Percentiles rank a stretch among this genome's conserved stretches.
These are phyloP conservation scores for Prunus campanulata DNA, from an alignment of 306 rosid genomes.

Conservation along the genomic window DNA sequence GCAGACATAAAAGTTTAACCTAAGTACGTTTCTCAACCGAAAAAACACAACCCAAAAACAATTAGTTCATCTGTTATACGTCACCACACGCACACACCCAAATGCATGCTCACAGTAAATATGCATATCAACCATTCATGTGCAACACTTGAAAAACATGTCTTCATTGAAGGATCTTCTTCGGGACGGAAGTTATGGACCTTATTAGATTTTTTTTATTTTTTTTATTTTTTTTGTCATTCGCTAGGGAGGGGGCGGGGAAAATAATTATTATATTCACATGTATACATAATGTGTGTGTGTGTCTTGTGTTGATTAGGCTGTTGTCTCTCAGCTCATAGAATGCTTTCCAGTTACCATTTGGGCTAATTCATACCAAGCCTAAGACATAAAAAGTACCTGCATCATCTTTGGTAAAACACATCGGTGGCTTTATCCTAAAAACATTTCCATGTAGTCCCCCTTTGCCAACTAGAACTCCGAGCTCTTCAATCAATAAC, in stretches of 20 bases:
- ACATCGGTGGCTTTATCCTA: constrained; percentile 91
- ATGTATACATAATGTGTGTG: not conserved
- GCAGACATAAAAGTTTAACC: constrained; percentile 28
- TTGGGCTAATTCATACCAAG: not conserved
- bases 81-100: not conserved
- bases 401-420: constrained; percentile 85
- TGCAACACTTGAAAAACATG: not conserved
- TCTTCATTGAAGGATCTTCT: not conserved
- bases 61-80: not conserved
- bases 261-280: too few relatives aligned
- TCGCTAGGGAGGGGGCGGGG: too few relatives aligned
- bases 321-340: not conserved
- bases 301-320: not conserved
- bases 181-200: too few relatives aligned
- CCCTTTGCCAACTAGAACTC: constrained; percentile 81
- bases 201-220: too few relatives aligned
- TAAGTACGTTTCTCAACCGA: not conserved
- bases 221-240: too few relatives aligned
- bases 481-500: constrained; percentile 60
- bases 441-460: constrained; percentile 88
- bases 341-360: not conserved
- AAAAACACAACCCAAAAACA: not conserved
- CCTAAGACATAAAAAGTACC: constrained; percentile 34
- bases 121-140: not conserved
- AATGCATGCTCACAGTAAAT: not conserved